Evolutionary conservation across 495 filamentous ascomycete genomes (phyloP).

Genomic region (Penicillium crystallinum): DNA sequence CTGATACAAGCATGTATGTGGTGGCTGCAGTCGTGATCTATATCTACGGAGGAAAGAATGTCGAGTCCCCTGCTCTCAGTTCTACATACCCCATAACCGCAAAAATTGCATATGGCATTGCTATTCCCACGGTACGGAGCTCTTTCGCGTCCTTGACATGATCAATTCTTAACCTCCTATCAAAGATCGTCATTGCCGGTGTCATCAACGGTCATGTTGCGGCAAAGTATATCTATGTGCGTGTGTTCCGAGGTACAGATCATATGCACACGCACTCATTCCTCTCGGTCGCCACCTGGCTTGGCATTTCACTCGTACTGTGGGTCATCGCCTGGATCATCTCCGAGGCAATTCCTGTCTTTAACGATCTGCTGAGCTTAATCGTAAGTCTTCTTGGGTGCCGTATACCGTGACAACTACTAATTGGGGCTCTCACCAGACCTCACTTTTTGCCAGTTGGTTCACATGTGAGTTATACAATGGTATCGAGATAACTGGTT

Average conservation of each 20-base stretch:
- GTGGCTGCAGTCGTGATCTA: constrained; percentile 55
- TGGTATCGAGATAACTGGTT: constrained; percentile 5
- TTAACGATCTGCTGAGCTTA: constrained; percentile 56
- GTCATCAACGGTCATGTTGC: constrained; percentile 67
- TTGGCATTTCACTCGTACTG: constrained; percentile 49
- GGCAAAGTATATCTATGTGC: constrained; percentile 60
- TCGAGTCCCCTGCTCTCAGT: constrained; percentile 67
- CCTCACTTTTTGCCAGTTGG: constrained; percentile 35
- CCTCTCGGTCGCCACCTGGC: constrained; percentile 48
- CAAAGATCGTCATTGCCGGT: constrained; percentile 47
- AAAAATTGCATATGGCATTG: constrained; percentile 72
- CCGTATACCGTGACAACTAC: constrained; percentile 29
- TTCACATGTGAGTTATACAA: constrained; percentile 46
- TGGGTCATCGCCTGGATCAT: constrained; percentile 69
- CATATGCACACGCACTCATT: constrained; percentile 56
- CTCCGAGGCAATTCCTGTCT: constrained; percentile 66
- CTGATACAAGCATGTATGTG: constrained; percentile 62
- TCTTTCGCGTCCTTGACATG: neutral
- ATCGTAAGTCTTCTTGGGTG: constrained; percentile 27
- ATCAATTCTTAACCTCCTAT: constrained; percentile 21
- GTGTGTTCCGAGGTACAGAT: constrained; percentile 52
- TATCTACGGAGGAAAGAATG: constrained; percentile 59
- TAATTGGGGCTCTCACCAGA: constrained; percentile 12
- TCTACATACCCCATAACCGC: constrained; percentile 57
- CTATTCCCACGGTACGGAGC: constrained; percentile 57